Conservation (phyloP, 495 filamentous ascomycete genomes). For the Penicillium herquei region DNA sequence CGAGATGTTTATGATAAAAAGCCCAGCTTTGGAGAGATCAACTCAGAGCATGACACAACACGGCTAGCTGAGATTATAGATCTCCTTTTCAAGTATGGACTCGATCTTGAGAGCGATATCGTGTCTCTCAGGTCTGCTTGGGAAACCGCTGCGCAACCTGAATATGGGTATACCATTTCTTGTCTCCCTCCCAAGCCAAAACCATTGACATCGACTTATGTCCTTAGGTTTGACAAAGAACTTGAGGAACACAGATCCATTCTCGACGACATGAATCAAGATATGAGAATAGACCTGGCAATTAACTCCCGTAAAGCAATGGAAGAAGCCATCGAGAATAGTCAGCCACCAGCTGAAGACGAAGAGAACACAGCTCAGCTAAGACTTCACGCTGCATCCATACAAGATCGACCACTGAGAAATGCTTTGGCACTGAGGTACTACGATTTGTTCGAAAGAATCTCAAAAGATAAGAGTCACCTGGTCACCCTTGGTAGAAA, state of each 20-base stretch:
- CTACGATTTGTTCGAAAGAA: slow-evolving; percentile 10
- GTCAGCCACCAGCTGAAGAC: background rate
- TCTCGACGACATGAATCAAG: no score
- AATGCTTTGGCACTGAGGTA: slow-evolving; percentile 4
- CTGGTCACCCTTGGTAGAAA: background rate
- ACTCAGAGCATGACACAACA: slow-evolving; percentile 4
- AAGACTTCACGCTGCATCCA: background rate
- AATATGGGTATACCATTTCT: background rate
- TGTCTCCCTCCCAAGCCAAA: background rate
- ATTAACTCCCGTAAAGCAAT: background rate
- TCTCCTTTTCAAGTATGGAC: background rate
- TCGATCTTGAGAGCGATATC: background rate
- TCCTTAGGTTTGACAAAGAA: no score
- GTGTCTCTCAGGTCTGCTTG: background rate
- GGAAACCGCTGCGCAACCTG: background rate
- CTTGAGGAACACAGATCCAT: no score
- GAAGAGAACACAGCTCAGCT: background rate
- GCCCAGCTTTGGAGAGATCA: background rate
- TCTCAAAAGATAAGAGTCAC: background rate
- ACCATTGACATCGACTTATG: no score
- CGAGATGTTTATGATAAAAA: background rate
- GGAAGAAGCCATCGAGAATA: background rate
- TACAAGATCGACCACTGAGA: background rate
- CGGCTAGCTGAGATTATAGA: background rate
- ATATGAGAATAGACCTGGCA: background rate